phyloP scores from a whole-genome alignment of 176 grass and related monocot species.

The Miscanthus lutarioriparius region DNA sequence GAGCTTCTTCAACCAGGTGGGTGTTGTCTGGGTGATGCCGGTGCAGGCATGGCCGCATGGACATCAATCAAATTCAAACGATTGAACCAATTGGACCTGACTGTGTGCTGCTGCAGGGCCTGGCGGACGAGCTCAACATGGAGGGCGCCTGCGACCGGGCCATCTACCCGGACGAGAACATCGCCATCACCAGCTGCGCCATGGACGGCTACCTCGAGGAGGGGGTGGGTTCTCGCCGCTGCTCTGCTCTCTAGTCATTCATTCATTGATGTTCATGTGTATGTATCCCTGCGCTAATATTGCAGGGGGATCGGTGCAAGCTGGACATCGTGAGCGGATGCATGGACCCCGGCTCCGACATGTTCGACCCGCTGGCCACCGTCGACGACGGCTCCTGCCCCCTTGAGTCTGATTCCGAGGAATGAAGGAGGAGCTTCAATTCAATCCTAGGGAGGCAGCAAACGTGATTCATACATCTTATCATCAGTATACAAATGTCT shows the following conservation, averaged over 20 bases:
- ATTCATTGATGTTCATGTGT: neutral
- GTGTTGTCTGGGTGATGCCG: neutral
- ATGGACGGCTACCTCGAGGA: constrained; percentile 74
- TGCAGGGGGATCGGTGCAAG: constrained; percentile 82
- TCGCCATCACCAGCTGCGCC: constrained; percentile 76
- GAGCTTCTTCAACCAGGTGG: constrained; percentile 89
- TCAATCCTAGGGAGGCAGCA: neutral
- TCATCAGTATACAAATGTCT: neutral
- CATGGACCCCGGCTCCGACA: constrained; percentile 73
- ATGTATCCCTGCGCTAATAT: no score
- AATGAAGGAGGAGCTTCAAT: constrained; percentile 28
- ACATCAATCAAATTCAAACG: neutral
- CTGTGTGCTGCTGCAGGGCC: constrained; percentile 37
- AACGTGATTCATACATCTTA: neutral
- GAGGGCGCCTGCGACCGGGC: constrained; percentile 84
- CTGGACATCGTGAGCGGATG: constrained; percentile 80
- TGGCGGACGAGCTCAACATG: constrained; percentile 67
- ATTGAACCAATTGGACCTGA: no score
- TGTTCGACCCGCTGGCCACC: constrained; percentile 66
- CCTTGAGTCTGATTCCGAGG: constrained; percentile 49
- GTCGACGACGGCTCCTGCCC: constrained; percentile 85
- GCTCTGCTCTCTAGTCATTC: neutral
- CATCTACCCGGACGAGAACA: constrained; percentile 85
- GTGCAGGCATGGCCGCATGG: neutral
- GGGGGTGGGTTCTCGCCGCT: constrained; percentile 36